phyloP scores from a whole-genome alignment of 495 filamentous ascomycete species.

The Aspergillus bertholletiae region DNA sequence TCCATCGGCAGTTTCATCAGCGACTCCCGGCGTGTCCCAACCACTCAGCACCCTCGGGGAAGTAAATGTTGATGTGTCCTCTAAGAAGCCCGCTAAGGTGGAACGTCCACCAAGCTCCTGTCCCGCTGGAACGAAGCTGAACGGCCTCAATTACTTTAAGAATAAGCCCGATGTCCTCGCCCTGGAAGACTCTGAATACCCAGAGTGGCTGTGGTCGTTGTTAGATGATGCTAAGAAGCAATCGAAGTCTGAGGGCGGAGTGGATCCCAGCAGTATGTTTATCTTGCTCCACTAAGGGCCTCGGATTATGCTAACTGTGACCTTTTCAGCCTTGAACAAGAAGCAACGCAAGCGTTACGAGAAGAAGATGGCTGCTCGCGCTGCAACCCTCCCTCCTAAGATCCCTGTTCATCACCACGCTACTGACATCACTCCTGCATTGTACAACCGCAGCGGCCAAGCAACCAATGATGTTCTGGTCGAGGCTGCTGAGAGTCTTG shows the following conservation, averaged over 20 bases:
- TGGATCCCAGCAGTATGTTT: conserved; percentile 60
- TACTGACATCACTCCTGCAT: conserved; percentile 69
- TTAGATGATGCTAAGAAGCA: conserved; percentile 51
- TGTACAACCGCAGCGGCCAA: conserved; percentile 31
- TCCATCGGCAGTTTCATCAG: conserved; percentile 40
- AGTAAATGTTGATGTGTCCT: conserved; percentile 28
- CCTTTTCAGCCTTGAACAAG: conserved; percentile 45
- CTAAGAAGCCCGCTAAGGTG: conserved; percentile 21
- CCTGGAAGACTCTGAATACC: conserved; percentile 79
- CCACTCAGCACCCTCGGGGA: conserved; percentile 42
- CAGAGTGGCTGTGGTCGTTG: conserved; percentile 83
- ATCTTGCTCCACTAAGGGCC: not conserved
- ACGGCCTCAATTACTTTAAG: conserved; percentile 87
- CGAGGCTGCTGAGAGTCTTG: conserved; percentile 32
- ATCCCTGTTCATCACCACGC: conserved; percentile 81
- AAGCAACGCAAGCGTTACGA: conserved; percentile 60
- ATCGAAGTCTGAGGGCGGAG: conserved; percentile 32
- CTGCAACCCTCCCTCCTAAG: conserved; percentile 65
- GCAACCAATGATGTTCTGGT: conserved; percentile 21
- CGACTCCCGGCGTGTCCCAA: conserved; percentile 43
- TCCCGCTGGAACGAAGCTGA: conserved; percentile 66
- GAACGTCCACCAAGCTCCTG: conserved; percentile 47
- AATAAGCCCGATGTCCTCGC: conserved; percentile 68
- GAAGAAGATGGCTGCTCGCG: conserved; percentile 59
- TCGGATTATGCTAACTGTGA: not conserved